phyloP scores from a whole-genome alignment of 441 rosid species.

The Populus trichocarpa region DNA sequence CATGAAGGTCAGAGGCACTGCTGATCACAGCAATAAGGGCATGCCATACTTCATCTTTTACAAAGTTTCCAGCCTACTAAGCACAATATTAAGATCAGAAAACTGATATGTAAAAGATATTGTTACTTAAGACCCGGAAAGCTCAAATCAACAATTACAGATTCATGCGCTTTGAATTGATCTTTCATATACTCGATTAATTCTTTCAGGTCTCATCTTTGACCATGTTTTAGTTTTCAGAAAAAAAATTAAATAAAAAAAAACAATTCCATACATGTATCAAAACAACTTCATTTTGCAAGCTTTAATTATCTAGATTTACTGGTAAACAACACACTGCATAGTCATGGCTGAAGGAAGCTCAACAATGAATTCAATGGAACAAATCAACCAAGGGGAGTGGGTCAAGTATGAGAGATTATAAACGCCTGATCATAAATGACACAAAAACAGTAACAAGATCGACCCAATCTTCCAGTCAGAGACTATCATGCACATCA shows the following conservation, averaged over 20 bases:
- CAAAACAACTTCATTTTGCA: background rate
- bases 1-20: constrained; percentile 96
- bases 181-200: background rate
- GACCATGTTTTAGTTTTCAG: background rate
- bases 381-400: background rate
- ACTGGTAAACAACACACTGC: background rate
- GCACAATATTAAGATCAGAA: constrained; percentile 37
- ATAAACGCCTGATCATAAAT: background rate
- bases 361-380: background rate
- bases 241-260: background rate
- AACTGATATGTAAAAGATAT: constrained; percentile 17
- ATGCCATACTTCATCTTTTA: constrained; percentile 98
- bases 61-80: constrained; percentile 97
- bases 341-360: background rate
- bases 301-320: background rate
- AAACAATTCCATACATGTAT: background rate
- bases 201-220: constrained; percentile 6
- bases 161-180: constrained; percentile 1
- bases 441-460: background rate
- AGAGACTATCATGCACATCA: background rate
- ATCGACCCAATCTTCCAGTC: background rate
- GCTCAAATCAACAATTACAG: constrained; percentile 4
- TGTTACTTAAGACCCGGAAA: background rate
- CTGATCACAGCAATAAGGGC: constrained; percentile 87
- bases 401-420: background rate